Base-by-base conservation (phyloP, 148 eudicot species). In the Beta vulgaris region DNA sequence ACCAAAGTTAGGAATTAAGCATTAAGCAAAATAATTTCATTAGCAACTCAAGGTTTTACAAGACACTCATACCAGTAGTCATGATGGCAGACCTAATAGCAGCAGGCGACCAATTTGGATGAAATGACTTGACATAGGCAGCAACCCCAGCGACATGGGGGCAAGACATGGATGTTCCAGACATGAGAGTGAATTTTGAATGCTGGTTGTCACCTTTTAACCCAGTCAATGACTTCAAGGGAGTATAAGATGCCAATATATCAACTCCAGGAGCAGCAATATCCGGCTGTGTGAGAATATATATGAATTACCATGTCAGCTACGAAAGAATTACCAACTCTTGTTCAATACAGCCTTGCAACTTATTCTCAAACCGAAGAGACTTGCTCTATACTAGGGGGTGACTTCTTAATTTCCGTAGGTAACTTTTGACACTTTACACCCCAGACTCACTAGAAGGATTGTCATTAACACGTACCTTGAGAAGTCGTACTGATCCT, bases 101-200 rank as follows among this genome's bases (percentile, higher is more conserved):
- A 4, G 94, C 90, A 1, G 98, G 92, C 26, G 98, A 88, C 98
- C 98, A 93, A 29, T 73, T 77, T 36, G 93, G 92, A 73, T 80
- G 92, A 67, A 93, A 93, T 19, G 98, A 93, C 79, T 91, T 93
- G 46, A 93, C 93, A 60, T 91, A 93, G 60, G 98, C 97, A 18
- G 90, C 93, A 26, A 81, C 91, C 1, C 98, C 98, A 9, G 85
- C 83, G 34, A 86, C 98, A 55, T 91, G 98, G 0, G 98, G 98
- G 73, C 98, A 91, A 7, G 98, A 85, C 98, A 93, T 93, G 53
- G 98, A 93, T 59, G 98, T 93, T 19, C 98, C 98, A 11, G 98
- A 93, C 94, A 89, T 89, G 71, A 93, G 34, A 49, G 85, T 85
- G 80, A 93, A 93, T 58, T 93, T 86, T 3, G 98, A 89, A 68